Evolutionary conservation across 208 protist species (phyloP).

Genomic region (Leishmania mexicana): DNA sequence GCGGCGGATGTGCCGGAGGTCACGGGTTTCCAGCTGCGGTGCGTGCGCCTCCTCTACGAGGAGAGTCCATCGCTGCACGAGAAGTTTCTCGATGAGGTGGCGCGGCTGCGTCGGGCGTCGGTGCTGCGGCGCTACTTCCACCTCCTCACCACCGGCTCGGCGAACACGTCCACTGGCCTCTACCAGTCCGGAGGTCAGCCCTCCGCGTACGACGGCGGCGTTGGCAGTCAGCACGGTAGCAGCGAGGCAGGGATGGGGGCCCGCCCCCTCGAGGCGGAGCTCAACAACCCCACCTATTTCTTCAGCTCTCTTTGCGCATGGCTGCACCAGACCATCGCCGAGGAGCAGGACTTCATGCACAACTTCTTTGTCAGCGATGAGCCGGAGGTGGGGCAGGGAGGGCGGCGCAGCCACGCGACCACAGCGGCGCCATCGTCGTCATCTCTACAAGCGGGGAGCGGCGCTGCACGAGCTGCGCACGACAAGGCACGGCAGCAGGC

Average conservation of each 20-base stretch:
- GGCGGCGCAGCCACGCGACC: neutral
- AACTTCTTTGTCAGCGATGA: slow-evolving; percentile 45
- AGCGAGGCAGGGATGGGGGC: slow-evolving; percentile 26
- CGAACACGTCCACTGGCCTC: slow-evolving; percentile 58
- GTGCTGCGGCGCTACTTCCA: slow-evolving; percentile 88
- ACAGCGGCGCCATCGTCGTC: neutral
- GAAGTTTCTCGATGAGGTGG: slow-evolving; percentile 73
- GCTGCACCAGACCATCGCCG: slow-evolving; percentile 83
- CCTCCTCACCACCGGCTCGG: slow-evolving; percentile 77
- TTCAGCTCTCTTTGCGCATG: slow-evolving; percentile 86
- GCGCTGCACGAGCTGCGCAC: slow-evolving; percentile 8
- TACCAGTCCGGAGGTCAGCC: slow-evolving; percentile 32
- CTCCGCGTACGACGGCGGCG: neutral
- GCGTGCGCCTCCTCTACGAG: slow-evolving; percentile 60
- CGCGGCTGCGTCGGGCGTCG: slow-evolving; percentile 60
- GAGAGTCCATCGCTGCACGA: slow-evolving; percentile 64
- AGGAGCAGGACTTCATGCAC: slow-evolving; percentile 78
- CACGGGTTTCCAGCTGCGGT: slow-evolving; percentile 70
- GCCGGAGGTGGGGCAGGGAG: neutral
- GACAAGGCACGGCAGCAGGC: slow-evolving; percentile 21
- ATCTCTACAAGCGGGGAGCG: neutral
- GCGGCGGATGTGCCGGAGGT: slow-evolving; percentile 69
- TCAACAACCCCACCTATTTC: slow-evolving; percentile 81
- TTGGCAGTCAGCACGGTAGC: neutral
- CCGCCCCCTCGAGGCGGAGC: slow-evolving; percentile 80